Base-by-base conservation (phyloP, 2,329 filamentous ascomycete genomes). In the Herpotrichia juniperi region DNA sequence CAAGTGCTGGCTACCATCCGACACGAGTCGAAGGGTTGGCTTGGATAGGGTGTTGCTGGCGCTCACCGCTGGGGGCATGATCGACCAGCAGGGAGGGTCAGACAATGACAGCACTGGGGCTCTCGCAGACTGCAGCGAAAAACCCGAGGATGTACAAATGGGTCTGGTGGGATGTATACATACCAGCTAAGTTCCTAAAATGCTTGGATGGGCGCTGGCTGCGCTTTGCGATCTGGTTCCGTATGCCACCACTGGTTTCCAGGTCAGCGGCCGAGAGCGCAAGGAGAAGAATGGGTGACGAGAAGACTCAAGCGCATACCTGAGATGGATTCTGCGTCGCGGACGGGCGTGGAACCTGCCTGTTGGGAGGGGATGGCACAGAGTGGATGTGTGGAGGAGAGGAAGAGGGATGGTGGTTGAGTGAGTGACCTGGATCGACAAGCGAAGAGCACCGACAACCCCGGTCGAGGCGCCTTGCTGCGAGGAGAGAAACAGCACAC, bases 211-310 rank as follows among this genome's bases (percentile, higher is more conserved):
- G 58, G 61, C 58, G 56, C 57, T 57, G 44, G 58, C 53, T 56
- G 63, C 58, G 63, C 56, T 61, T 57, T 67, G 66, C 61, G 65
- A 68, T 64, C 56, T 57, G 57, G 53, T 67, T 69, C 66, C 68
- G 69, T 71, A 60, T 66, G 64, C 65, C 68, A 68, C 70, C 69
- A 69, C 64, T 63, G 56, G 62, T 42, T 45, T 69, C 60, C 62
- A 57, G 58, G 70, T 71, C 54, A 72, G 69, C 59, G 60, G 59
- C 50, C 53, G 51, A 46, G 57, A 61, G 64, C 59, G 59, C 63
- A 63, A 31, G 54, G 53, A 46, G 57, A 46, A 35, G 53, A 59
- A 51, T 46, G 47, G 45, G 37, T 47, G 22, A 46, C 42, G 50
- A 48, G 48, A 53, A 57, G 44, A 53, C 52, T 48, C 54, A 50